phyloP scores from a whole-genome alignment of 768 basidiomycete genomes.

The Candolleomyces efflorescens region DNA sequence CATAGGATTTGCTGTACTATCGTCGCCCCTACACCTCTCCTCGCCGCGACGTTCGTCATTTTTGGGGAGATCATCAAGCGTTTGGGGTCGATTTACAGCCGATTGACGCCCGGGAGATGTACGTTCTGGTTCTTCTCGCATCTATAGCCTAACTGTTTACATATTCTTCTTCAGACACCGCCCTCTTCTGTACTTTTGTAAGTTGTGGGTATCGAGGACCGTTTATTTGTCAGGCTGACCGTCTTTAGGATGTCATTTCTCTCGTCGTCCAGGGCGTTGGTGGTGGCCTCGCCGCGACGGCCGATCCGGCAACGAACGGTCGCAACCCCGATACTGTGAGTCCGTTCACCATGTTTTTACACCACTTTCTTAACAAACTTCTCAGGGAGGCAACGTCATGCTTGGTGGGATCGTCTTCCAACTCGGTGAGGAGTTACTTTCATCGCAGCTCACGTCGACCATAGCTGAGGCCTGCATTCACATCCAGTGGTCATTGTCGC shows the following conservation, averaged over 20 bases:
- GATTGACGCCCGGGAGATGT: constrained; percentile 41
- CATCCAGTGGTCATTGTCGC: constrained; percentile 34
- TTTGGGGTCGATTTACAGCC: constrained; percentile 44
- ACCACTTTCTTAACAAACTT: neutral
- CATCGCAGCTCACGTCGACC: neutral
- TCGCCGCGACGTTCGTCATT: constrained; percentile 59
- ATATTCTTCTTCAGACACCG: constrained; percentile 27
- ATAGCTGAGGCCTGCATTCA: neutral
- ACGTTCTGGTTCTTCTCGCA: constrained; percentile 15
- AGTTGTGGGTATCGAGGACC: neutral
- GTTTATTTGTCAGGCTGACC: neutral
- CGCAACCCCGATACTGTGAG: constrained; percentile 1
- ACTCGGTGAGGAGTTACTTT: constrained; percentile 18
- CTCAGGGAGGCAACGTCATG: constrained; percentile 47
- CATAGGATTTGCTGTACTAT: constrained; percentile 49
- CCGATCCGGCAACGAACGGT: constrained; percentile 6
- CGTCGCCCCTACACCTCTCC: constrained; percentile 50
- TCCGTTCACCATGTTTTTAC: neutral
- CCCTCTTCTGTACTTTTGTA: constrained; percentile 35
- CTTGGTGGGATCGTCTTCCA: constrained; percentile 50
- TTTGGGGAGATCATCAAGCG: constrained; percentile 42
- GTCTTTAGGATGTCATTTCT: constrained; percentile 39
- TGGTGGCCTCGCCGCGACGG: constrained; percentile 41
- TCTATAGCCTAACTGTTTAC: too few relatives aligned
- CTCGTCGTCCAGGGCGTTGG: constrained; percentile 53